Conservation (phyloP, 2,329 filamentous ascomycete species). For the Stachybotrys chlorohalonatus region DNA sequence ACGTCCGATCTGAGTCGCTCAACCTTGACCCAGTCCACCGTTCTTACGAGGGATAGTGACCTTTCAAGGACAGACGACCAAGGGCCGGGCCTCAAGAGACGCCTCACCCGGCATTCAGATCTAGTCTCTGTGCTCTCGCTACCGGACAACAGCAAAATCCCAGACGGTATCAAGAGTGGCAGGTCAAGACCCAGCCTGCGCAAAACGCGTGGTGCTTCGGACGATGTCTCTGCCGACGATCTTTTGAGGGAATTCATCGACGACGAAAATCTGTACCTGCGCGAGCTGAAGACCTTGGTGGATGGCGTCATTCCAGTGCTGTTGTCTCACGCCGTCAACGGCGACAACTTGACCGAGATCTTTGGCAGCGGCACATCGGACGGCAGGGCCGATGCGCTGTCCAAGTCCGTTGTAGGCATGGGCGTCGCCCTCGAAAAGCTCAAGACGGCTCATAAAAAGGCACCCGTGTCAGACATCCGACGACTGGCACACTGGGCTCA, state of each 20-base stretch:
- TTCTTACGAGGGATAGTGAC: conserved; percentile 36
- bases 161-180: conserved; percentile 57
- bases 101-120: conserved; percentile 85
- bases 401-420: conserved; percentile 89
- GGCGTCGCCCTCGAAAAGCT: conserved; percentile 81
- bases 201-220: conserved; percentile 57
- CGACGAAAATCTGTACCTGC: conserved; percentile 81
- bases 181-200: conserved; percentile 72
- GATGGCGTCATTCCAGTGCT: conserved; percentile 93
- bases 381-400: conserved; percentile 51
- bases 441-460: conserved; percentile 68
- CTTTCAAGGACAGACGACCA: conserved; percentile 30
- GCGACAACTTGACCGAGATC: conserved; percentile 54
- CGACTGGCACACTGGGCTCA: conserved; percentile 75
- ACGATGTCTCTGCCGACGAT: conserved; percentile 62
- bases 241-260: conserved; percentile 70
- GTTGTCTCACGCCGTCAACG: conserved; percentile 72
- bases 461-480: conserved; percentile 64
- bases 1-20: conserved; percentile 37
- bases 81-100: conserved; percentile 54
- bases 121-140: conserved; percentile 85
- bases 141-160: conserved; percentile 45
- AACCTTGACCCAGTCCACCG: conserved; percentile 44
- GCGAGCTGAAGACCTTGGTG: conserved; percentile 86
- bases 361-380: conserved; percentile 49